phyloP scores from a whole-genome alignment of 352 stramenopile species.

The Phytopythium sindhum region DNA sequence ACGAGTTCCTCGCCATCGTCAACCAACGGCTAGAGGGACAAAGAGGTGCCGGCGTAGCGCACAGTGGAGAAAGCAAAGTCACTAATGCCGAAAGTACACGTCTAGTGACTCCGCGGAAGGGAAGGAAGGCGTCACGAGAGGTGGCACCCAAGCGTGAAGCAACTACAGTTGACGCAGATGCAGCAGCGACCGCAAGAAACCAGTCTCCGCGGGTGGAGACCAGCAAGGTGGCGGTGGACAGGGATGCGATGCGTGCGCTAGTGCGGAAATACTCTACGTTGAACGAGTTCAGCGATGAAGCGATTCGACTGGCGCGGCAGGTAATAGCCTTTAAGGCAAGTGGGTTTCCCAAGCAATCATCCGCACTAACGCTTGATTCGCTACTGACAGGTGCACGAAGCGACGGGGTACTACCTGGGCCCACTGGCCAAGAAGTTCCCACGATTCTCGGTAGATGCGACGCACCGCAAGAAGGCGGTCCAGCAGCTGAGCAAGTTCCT shows the following conservation, averaged over 20 bases:
- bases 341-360: background rate
- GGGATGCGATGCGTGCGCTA: slow-evolving; percentile 20
- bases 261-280: slow-evolving; percentile 44
- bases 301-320: slow-evolving; percentile 27
- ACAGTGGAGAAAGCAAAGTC: background rate
- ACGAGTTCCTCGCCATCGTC: slow-evolving; percentile 38
- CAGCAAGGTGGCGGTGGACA: slow-evolving; percentile 6
- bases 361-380: background rate
- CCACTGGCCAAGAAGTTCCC: slow-evolving; percentile 25
- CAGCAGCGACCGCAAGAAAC: background rate
- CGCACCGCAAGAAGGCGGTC: slow-evolving; percentile 45
- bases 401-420: slow-evolving; percentile 45
- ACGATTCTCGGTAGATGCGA: slow-evolving; percentile 32
- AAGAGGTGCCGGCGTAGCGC: background rate
- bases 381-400: slow-evolving; percentile 25
- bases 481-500: slow-evolving; percentile 29
- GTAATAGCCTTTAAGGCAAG: slow-evolving; percentile 11
- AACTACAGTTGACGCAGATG: background rate
- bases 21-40: background rate
- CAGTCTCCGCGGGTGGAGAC: background rate
- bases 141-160: background rate
- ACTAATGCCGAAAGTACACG: background rate
- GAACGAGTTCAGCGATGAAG: slow-evolving; percentile 36
- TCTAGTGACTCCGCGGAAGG: no score
- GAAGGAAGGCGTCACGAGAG: background rate